Evolutionary conservation across 139 green algal species (phyloP), one percentile per base, ranked within the genome.

Genomic region (Micractinium sp.): DNA sequence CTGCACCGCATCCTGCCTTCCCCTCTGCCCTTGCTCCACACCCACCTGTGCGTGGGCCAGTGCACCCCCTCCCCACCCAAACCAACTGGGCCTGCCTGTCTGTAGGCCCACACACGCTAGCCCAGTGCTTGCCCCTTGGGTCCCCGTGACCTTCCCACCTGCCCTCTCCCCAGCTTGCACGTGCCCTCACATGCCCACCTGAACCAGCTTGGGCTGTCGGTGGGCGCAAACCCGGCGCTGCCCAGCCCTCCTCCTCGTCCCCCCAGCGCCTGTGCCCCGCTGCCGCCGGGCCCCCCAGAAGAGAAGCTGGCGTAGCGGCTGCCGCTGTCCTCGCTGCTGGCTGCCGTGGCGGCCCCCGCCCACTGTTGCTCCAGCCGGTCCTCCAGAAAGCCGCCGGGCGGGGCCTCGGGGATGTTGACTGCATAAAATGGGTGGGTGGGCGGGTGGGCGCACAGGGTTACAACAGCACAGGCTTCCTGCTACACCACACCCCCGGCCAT

Each of bases 341-440:
- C n/a, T 29, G 73, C 15, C 4, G 73, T 7, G n/a, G 67, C 27
- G 3, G 41, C 56, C 0, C 88, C 89, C 63, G 86, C 85, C 89
- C 89, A 92, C n/a, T 90, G 89, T 77, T 60, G 76, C 66, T 92
- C 89, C 39, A 92, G 47, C 66, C 80, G 39, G 7, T 89, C 89
- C 4, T 89, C 85, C 75, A 92, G 36, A 23, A 89, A 90, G 16
- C 89, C 89, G 29, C 89, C 89, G 7, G 89, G 85, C 0, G 89
- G 89, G 1, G 77, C 77, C 41, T 85, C 41, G 0, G 39, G 35
- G 3, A 92, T 61, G 35, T 33, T 89, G 20, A 92, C 84, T 81
- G 83, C 83, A 16, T 39, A 0, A 18, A 12, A 31, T 19, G 38
- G 39, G 77, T 31, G 29, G 73, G 39, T 83, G 39, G 39, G 13